These are phyloP conservation scores for Phlyctochytrium planicorne DNA, from an alignment of 192 early-diverging fungal species.

Conservation along the genomic window DNA sequence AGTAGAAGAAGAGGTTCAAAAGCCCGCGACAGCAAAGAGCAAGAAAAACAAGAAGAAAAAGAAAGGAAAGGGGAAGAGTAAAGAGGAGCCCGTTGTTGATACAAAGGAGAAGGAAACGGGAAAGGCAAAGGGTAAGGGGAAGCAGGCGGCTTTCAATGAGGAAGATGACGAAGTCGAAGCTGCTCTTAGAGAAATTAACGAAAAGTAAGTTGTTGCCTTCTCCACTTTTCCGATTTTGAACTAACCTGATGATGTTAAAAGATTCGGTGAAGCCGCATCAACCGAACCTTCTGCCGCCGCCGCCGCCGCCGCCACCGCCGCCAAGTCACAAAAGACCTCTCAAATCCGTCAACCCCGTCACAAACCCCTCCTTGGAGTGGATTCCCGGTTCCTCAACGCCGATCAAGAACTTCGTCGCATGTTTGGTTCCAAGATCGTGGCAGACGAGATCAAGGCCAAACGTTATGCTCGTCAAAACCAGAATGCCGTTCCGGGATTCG, in stretches of 20 bases:
- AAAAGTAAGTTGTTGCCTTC: constrained; percentile 42
- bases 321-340: constrained; percentile 2
- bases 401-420: constrained; percentile 86
- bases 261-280: constrained; percentile 23
- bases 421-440: constrained; percentile 86
- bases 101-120: constrained; percentile 27
- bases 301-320: background rate
- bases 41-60: constrained; percentile 56
- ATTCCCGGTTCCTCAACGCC: constrained; percentile 71
- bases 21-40: constrained; percentile 12
- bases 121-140: background rate
- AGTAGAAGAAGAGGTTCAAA: constrained; percentile 31
- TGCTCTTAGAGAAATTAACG: constrained; percentile 58
- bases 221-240: background rate
- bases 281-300: constrained; percentile 5
- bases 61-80: constrained; percentile 47
- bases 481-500: background rate
- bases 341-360: too few relatives aligned
- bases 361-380: constrained; percentile 31
- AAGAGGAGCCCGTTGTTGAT: constrained; percentile 3
- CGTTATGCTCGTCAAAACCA: background rate
- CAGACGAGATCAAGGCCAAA: constrained; percentile 25
- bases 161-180: constrained; percentile 66
- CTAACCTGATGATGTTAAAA: constrained; percentile 12
- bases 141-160: constrained; percentile 23